Conservation (phyloP, 2,329 filamentous ascomycete species). For the Pyrenochaeta sp. region DNA sequence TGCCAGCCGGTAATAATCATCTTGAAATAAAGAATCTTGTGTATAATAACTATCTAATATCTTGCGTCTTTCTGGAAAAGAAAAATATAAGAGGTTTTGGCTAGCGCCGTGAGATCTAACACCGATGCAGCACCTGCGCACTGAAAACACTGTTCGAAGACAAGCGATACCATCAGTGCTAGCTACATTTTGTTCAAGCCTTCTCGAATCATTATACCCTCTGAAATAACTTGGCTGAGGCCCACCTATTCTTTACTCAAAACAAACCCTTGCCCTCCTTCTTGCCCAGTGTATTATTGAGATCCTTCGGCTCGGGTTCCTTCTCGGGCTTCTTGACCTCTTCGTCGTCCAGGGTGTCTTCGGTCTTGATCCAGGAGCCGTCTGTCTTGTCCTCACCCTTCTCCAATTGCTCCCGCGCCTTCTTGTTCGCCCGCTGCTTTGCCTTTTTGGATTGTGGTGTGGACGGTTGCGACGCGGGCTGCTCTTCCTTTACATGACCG, state of each 20-base stretch:
- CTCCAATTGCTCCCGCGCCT: conserved; percentile 11
- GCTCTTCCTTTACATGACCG: conserved; percentile 17
- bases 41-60: no score
- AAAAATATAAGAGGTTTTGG: background rate
- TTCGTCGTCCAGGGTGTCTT: conserved; percentile 2
- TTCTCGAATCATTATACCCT: no score
- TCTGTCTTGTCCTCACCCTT: conserved; percentile 16
- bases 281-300: conserved; percentile 31
- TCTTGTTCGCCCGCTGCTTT: conserved; percentile 20
- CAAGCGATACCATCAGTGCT: no score
- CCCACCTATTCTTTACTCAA: conserved; percentile 1
- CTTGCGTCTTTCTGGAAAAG: no score
- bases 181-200: no score
- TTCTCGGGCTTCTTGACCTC: conserved; percentile 21
- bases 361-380: conserved; percentile 14
- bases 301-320: conserved; percentile 36
- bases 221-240: no score
- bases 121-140: background rate
- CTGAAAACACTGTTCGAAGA: no score
- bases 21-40: no score
- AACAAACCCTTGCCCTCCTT: conserved; percentile 31
- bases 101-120: background rate
- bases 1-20: no score
- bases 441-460: conserved; percentile 18
- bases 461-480: conserved; percentile 1